Base-by-base conservation (phyloP, 306 rosid genomes). In the Castanopsis chinensis region DNA sequence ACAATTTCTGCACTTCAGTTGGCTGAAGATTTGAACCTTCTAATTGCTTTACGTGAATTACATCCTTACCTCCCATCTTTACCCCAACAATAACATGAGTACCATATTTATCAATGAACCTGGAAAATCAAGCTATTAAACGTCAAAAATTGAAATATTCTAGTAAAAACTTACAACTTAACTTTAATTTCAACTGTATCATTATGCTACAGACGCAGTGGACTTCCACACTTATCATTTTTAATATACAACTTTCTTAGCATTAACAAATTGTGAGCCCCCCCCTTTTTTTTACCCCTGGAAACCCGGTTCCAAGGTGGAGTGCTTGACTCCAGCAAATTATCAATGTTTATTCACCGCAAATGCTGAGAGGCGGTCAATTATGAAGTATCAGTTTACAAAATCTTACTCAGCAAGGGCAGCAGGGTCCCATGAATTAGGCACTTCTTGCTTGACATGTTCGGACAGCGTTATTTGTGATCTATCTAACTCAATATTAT, bases 61-160 rank as follows among this genome's bases (percentile, higher is more conserved):
- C 92, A 80, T 95, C 98, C 77, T 92, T 92, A 18, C 99, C 99
- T 73, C 99, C 99, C 99, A 95, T 92, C 89, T 89, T 89, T 83
- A 90, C 96, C 53, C 99, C 99, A 76, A 91, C 96, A 85, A 95
- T 83, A 59, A 92, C 61, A 79, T 92, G 98, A 23, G 99, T 95
- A 12, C 99, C 99, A 76, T 92, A 92, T 37, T 92, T 92, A 32
- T 90, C 92, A 78, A 95, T 91, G 83, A 95, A 95, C 90, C 99
- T 95, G 94, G 79, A 84, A 78, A 85, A 73, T 55, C 74, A 72
- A 2, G 63, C 18, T 17, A 56, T 35, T 18, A 18, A 78, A n/a
- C 41, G 27, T 63, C 60, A 75, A 55, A 41, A 78, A 69, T 13
- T 10, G 32, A 4, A 49, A 53, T 35, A 71, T 23, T 30, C 6